Evolutionary conservation across 2,329 filamentous ascomycete species (phyloP), one percentile per base, ranked within the genome.

Genomic region (Hirsutella rhossiliensis): DNA sequence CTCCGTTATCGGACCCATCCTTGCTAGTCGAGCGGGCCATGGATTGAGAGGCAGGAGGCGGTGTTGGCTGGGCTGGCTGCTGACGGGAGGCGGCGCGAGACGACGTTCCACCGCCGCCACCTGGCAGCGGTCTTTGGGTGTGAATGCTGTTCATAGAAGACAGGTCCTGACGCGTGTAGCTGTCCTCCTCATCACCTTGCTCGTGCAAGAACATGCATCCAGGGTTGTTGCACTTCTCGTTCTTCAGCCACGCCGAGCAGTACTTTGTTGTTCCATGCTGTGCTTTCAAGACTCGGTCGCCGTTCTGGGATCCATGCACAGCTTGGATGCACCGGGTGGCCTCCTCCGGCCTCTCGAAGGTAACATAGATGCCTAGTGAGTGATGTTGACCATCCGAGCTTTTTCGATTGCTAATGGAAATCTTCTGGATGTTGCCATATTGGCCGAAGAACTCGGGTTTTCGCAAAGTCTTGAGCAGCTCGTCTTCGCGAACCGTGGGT

Each of bases 201-300:
- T 98, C 94, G 58, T 98, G 92, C 42, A 98, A 67, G 62, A 98
- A 98, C 78, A 96, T 98, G 69, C 92, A 98, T 50, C 92, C 90
- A 42, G 89, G 81, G 57, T 98, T 98, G 45, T 86, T 88, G 64
- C 92, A 98, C 52, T 82, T 84, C 63, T 98, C 92, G 52, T 94
- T 88, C 46, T 94, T 84, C 17, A 98, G 73, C 71, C 94, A 98
- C 4, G 92, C 90, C 0, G 92, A 98, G 62, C 92, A 98, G 63
- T 98, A 98, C 62, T 98, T 98, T 5, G 92, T 98, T 1, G 92
- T 98, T 20, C 92, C 92, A 43, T 80, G 65, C 57, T 80, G 81
- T 4, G 78, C 89, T 69, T 87, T 82, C 18, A 98, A 67, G 13
- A 87, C 74, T 42, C 90, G 75, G 49, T 97, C 92, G 43, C 87